Evolutionary conservation across 2,329 filamentous ascomycete genomes (phyloP), one percentile per base, ranked within the genome.

Genomic region (Ophiostoma angusticollis): DNA sequence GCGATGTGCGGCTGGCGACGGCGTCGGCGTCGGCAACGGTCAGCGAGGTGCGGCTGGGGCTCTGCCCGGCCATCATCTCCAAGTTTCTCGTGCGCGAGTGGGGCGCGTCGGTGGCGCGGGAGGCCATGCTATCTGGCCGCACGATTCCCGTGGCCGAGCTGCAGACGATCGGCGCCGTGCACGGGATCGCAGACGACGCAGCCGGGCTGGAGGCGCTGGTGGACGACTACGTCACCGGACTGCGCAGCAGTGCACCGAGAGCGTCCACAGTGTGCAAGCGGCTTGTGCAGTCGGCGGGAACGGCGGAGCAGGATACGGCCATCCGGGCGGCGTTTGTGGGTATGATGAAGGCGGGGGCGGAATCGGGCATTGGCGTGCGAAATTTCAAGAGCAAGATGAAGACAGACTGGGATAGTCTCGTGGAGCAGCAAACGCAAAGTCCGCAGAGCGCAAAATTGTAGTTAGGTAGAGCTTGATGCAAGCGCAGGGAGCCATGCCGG

Each of bases 31-130:
- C 30, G 1, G 43, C 47, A 21, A 59, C 52, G 4, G 46, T 63
- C 2, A 61, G 52, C 37, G 59, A 63, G 31, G 56, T 55, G 4
- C 58, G 56, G 35, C 45, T 57, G 6, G 57, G 53, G 0, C 42
- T 60, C 13, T 52, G 52, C 31, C 51, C 57, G 2, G 57, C 54
- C 4, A 52, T 51, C 1, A 57, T 60, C 5, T 60, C 56, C 2
- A 55, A 54, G 35, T 59, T 55, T 34, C 43, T 60, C 3, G 47
- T 54, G 17, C 47, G 57, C 3, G 58, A 59, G 46, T 60, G 53
- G 52, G 56, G 59, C 0, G 6, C 54, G 3, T 36, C 53, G 0
- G 55, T 60, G 31, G 39, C 53, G 2, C 41, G 57, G 8, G 52
- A 57, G 36, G 56, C 54, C 1, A 59, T 61, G 51, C 47, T 62